Evolutionary conservation across 306 rosid genomes (phyloP).

Genomic region (Cercis canadensis): DNA sequence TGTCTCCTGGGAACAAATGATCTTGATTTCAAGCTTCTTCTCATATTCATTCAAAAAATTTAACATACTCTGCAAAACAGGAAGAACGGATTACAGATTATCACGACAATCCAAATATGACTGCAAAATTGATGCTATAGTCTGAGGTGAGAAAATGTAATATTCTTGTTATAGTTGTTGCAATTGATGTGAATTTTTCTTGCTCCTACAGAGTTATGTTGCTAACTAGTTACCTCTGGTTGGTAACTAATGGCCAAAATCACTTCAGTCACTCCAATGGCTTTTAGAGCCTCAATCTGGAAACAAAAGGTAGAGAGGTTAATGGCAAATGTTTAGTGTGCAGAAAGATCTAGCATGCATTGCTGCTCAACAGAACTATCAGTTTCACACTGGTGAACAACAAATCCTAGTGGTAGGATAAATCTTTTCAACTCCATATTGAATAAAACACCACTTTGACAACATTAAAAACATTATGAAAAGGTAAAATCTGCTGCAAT

Average conservation of each 20-base stretch:
- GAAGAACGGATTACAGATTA: slow-evolving; percentile 2
- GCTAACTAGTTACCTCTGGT: slow-evolving; percentile 55
- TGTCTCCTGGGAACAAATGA: slow-evolving; percentile 75
- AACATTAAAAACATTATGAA: too few species aligned
- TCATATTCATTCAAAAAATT: slow-evolving; percentile 70
- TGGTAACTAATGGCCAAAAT: slow-evolving; percentile 73
- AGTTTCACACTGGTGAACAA: too few species aligned
- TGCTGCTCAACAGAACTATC: too few species aligned
- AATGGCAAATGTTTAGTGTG: too few species aligned
- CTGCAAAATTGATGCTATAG: neutral
- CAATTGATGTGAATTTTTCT: too few species aligned
- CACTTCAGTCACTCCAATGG: slow-evolving; percentile 68
- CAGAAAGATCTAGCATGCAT: too few species aligned
- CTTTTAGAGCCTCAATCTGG: slow-evolving; percentile 74
- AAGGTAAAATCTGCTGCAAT: too few species aligned
- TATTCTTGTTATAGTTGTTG: too few species aligned
- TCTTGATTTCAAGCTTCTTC: slow-evolving; percentile 67
- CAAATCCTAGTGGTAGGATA: too few species aligned
- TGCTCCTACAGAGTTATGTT: too few species aligned
- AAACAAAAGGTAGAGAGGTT: neutral
- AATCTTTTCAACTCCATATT: too few species aligned
- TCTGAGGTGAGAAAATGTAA: neutral
- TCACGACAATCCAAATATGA: neutral
- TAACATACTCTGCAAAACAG: slow-evolving; percentile 55
- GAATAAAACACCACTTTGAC: too few species aligned